phyloP scores from a whole-genome alignment of 345 rosid genomes.

The Syzygium grande region DNA sequence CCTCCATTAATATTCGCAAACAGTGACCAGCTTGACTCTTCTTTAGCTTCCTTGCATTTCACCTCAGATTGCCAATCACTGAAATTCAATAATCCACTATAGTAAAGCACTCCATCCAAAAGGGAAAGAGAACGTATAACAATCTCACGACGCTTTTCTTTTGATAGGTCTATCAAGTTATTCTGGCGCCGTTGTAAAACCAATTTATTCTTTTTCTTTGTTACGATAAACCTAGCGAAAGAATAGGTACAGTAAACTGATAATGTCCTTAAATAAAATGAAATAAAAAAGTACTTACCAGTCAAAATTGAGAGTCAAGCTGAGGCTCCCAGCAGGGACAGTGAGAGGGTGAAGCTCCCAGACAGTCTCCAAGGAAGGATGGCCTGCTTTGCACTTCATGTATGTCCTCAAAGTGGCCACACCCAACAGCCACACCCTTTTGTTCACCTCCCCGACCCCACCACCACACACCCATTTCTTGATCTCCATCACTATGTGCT shows the following conservation, averaged over 20 bases:
- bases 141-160: neutral
- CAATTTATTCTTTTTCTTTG: too few species aligned
- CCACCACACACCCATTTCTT: constrained; percentile 35
- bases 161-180: too few species aligned
- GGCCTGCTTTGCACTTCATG: constrained; percentile 53
- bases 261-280: neutral
- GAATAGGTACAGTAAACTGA: neutral
- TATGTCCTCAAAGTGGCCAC: constrained; percentile 43
- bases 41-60: constrained; percentile 14
- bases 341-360: constrained; percentile 58
- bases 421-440: constrained; percentile 43
- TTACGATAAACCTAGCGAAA: neutral
- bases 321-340: constrained; percentile 41
- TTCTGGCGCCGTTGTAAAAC: too few species aligned
- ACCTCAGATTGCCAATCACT: constrained; percentile 22
- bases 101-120: neutral
- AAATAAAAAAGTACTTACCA: constrained; percentile 20
- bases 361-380: constrained; percentile 43
- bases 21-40: constrained; percentile 20
- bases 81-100: constrained; percentile 5
- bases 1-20: constrained; percentile 10
- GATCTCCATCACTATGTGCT: constrained; percentile 47
- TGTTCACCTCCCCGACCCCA: constrained; percentile 24
- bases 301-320: constrained; percentile 49
- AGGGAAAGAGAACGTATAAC: neutral